Percentiles rank a stretch among this genome's conserved stretches.
Conservation (phyloP, 2,329 filamentous ascomycete species). For the Xylariales sp. region DNA sequence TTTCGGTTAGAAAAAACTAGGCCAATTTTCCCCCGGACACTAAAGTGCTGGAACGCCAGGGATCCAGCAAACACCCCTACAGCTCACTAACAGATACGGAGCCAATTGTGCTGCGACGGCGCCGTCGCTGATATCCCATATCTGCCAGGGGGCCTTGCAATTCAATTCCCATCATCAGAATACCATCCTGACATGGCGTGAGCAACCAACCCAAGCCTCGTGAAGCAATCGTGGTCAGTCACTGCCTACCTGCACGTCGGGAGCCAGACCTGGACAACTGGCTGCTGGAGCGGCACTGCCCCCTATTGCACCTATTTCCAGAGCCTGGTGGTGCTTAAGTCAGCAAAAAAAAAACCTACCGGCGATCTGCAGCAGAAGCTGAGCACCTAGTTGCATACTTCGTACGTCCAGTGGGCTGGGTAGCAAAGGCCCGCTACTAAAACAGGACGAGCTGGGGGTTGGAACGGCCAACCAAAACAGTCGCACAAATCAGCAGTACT, state of each 20-base stretch:
- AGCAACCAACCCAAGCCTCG: conserved; percentile 6
- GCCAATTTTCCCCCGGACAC: conserved; percentile 6
- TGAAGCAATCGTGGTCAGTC: conserved; percentile 3
- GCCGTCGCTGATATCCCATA: too few species aligned
- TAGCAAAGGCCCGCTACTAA: conserved; percentile 1
- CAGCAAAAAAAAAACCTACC: conserved; percentile 5
- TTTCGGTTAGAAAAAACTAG: conserved; percentile 10
- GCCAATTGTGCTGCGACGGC: too few species aligned
- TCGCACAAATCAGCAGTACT: conserved; percentile 3
- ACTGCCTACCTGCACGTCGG: neutral
- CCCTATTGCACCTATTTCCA: neutral
- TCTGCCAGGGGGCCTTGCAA: conserved; percentile 4
- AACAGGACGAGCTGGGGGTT: too few species aligned
- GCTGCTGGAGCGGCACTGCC: neutral
- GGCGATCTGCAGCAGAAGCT: neutral
- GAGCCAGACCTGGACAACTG: neutral
- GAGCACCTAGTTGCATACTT: conserved; percentile 4
- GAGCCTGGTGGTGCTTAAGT: neutral
- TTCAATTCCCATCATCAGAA: conserved; percentile 7
- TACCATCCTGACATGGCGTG: conserved; percentile 4
- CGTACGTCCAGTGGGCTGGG: conserved; percentile 3
- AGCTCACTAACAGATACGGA: too few species aligned
- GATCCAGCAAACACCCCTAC: conserved; percentile 2
- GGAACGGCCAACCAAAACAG: too few species aligned
- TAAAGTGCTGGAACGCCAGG: conserved; percentile 5